Conservation (phyloP, 768 basidiomycete species). For the Trichaptum fuscoviolaceum region DNA sequence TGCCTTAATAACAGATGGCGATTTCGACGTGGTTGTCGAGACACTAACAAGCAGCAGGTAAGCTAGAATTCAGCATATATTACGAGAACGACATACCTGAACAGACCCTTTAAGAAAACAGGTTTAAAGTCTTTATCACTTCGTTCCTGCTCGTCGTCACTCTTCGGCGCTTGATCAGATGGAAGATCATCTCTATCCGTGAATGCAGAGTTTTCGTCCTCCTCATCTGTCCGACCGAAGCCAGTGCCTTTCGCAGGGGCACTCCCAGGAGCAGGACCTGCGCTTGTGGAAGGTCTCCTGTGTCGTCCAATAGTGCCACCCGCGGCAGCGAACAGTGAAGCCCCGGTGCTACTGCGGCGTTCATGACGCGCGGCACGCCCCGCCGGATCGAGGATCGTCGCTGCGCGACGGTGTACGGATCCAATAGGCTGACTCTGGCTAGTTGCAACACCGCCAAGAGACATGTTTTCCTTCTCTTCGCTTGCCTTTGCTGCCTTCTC, state of each 20-base stretch:
- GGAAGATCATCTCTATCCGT: conserved; percentile 39
- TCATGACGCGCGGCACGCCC: conserved; percentile 61
- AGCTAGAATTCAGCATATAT: conserved; percentile 7
- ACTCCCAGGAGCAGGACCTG: conserved; percentile 29
- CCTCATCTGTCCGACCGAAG: conserved; percentile 48
- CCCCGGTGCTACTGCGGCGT: conserved; percentile 73
- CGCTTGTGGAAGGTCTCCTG: conserved; percentile 68
- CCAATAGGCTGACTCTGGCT: conserved; percentile 55
- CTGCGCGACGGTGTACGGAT: conserved; percentile 64
- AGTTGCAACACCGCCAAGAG: conserved; percentile 20
- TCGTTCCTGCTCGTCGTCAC: conserved; percentile 37
- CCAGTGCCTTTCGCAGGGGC: conserved; percentile 22
- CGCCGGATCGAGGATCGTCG: conserved; percentile 70
- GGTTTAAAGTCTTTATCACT: conserved; percentile 83
- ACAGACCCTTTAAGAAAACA: conserved; percentile 91
- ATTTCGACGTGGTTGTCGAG: conserved; percentile 90
- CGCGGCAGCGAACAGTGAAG: conserved; percentile 40
- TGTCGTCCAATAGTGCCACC: conserved; percentile 62
- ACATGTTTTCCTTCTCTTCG: conserved; percentile 24
- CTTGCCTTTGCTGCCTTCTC: conserved; percentile 18
- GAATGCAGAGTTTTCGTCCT: conserved; percentile 29
- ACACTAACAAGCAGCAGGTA: conserved; percentile 46
- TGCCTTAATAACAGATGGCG: conserved; percentile 70
- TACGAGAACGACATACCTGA: conserved; percentile 56
- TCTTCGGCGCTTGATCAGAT: conserved; percentile 33